These are phyloP conservation scores for Cercospora berteroae DNA, from an alignment of 2,329 filamentous ascomycete species.

Conservation along the genomic window DNA sequence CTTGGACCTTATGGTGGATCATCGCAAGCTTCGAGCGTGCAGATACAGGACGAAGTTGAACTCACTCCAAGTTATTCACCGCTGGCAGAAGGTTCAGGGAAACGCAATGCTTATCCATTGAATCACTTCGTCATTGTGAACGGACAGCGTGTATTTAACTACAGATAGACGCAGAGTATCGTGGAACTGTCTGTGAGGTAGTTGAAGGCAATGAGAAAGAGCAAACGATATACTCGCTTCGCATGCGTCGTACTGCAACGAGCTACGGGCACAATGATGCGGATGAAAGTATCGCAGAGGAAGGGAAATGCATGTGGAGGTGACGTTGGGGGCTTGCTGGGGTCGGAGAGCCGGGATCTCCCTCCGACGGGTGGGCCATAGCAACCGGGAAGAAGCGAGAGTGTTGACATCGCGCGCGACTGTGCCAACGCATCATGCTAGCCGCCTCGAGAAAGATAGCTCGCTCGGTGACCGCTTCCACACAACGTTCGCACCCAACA, in stretches of 20 bases:
- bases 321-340: neutral
- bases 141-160: neutral
- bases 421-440: neutral
- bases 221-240: too few relatives aligned
- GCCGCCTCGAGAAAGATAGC: neutral
- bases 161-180: too few relatives aligned
- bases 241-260: too few relatives aligned
- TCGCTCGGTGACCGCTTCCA: slow-evolving; percentile 1
- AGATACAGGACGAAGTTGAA: neutral
- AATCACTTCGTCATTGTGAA: neutral
- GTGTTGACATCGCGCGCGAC: neutral
- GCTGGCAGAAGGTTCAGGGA: neutral
- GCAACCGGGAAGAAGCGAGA: neutral
- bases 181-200: too few relatives aligned
- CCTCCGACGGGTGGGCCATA: neutral
- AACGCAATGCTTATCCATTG: neutral
- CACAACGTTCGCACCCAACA: slow-evolving; percentile 1
- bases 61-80: neutral
- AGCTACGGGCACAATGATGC: too few relatives aligned
- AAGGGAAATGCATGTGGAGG: neutral
- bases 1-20: too few relatives aligned
- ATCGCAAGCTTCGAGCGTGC: neutral
- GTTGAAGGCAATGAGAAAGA: too few relatives aligned
- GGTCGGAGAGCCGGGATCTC: neutral
- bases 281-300: neutral